Evolutionary conservation across 371 early-diverging fungal genomes (phyloP).

Genomic region (Saksenaea oblongispora): DNA sequence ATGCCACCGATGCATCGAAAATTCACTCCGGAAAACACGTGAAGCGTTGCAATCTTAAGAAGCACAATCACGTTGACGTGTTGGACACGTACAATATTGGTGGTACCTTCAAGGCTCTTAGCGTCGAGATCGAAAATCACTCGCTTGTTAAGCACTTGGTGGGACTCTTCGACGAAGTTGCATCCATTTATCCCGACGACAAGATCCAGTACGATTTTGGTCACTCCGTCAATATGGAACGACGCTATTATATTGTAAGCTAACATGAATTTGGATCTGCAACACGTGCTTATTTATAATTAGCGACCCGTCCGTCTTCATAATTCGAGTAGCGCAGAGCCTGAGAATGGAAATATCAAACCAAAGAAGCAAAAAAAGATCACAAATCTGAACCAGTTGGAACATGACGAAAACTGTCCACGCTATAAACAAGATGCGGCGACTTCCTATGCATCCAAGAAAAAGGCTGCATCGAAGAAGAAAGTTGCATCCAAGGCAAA

Average conservation of each 20-base stretch:
- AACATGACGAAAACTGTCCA: conserved; percentile 23
- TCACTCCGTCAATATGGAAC: conserved; percentile 13
- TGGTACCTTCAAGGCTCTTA: conserved; percentile 31
- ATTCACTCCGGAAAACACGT: conserved; percentile 7
- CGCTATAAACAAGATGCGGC: neutral
- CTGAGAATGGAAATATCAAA: conserved; percentile 6
- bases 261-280: neutral
- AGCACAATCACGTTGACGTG: conserved; percentile 27
- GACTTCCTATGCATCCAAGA: neutral
- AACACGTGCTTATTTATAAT: conserved; percentile 3
- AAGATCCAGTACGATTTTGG: conserved; percentile 40
- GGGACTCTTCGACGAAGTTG: conserved; percentile 23
- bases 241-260: conserved; percentile 27
- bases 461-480: conserved; percentile 2
- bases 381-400: conserved; percentile 9
- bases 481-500: conserved; percentile 1
- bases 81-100: conserved; percentile 35
- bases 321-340: conserved; percentile 4
- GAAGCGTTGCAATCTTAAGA: conserved; percentile 7
- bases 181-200: conserved; percentile 39
- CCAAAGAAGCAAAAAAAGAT: conserved; percentile 2
- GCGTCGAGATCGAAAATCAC: conserved; percentile 29
- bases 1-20: conserved; percentile 7
- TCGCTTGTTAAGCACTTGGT: conserved; percentile 16
- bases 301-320: conserved; percentile 2